Evolutionary conservation across 345 rosid species (phyloP), one percentile per base, ranked within the genome.

Genomic region (Arabis alpina): DNA sequence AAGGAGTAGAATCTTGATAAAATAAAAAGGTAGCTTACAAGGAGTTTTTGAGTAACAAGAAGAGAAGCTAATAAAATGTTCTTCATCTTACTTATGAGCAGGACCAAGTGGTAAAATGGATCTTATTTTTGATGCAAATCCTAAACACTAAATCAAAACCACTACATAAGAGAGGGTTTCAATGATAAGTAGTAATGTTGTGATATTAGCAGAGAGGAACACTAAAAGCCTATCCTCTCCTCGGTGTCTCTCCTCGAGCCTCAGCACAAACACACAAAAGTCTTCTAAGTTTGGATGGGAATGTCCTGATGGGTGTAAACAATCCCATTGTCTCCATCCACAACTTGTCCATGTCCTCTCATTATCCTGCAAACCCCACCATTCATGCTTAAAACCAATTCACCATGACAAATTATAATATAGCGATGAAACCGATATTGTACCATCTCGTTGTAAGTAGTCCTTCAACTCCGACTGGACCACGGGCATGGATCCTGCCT

Each of bases 381-480:
- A 6, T 12, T 37, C 30, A 10, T 48, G 42, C 16, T 15, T n/a
- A n/a, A n/a, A n/a, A n/a, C n/a, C n/a, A n/a, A n/a, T n/a, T n/a
- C n/a, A n/a, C n/a, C n/a, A n/a, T n/a, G n/a, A n/a, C n/a, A n/a
- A n/a, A n/a, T n/a, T n/a, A n/a, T n/a, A n/a, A n/a, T n/a, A n/a
- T n/a, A n/a, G n/a, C n/a, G n/a, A n/a, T n/a, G n/a, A n/a, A n/a
- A n/a, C n/a, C n/a, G n/a, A n/a, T n/a, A n/a, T n/a, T n/a, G n/a
- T 84, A 95, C 99, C 99, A 95, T 92, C 89, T 79, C 53, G 98
- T 95, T 13, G 99, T 95, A 56, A 95, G 74, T 78, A 95, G 56
- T 65, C 99, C 99, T 80, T 90, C 99, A 7, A 95, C 98, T 42
- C 98, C 99, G 1, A 95, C 99, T 45, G 99, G 98, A 64, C 99